These are phyloP conservation scores for Echinosophora koreensis DNA, from an alignment of 306 rosid species.

Conservation along the genomic window DNA sequence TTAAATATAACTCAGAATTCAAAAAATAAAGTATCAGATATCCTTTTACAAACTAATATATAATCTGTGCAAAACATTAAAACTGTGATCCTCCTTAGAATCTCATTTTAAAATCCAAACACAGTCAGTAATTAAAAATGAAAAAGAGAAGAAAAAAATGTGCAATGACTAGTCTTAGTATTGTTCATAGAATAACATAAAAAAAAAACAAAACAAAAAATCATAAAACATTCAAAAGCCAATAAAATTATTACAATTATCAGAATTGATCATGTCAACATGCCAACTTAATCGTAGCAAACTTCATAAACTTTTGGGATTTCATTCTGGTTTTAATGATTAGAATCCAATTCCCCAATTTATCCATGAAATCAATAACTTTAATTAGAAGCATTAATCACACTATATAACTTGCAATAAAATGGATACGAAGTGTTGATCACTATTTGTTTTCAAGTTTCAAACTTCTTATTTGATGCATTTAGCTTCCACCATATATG, in stretches of 20 bases:
- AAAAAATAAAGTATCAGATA: not conserved
- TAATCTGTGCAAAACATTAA: constrained; percentile 9
- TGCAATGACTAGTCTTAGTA: constrained; percentile 6
- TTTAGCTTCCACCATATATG: constrained; percentile 8
- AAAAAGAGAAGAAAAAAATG: not conserved
- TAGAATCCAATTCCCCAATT: not conserved
- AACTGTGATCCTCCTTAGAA: constrained; percentile 6
- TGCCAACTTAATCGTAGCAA: constrained; percentile 29
- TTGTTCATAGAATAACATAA: constrained; percentile 10
- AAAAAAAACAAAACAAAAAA: not conserved
- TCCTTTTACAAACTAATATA: not conserved
- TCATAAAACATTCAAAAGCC: constrained; percentile 21
- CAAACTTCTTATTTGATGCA: not conserved
- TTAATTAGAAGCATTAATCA: constrained; percentile 3
- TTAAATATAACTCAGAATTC: constrained; percentile 1
- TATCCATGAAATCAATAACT: constrained; percentile 9
- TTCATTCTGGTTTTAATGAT: constrained; percentile 17
- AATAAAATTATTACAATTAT: not conserved
- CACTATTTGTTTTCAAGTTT: constrained; percentile 2
- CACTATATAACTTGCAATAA: constrained; percentile 13
- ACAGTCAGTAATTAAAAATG: not conserved
- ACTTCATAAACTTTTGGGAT: constrained; percentile 20
- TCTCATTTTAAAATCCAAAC: constrained; percentile 6
- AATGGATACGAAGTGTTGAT: constrained; percentile 14
- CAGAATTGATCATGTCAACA: constrained; percentile 35